Base-by-base conservation (phyloP, 495 filamentous ascomycete genomes). In the Gamarada debralockiae region DNA sequence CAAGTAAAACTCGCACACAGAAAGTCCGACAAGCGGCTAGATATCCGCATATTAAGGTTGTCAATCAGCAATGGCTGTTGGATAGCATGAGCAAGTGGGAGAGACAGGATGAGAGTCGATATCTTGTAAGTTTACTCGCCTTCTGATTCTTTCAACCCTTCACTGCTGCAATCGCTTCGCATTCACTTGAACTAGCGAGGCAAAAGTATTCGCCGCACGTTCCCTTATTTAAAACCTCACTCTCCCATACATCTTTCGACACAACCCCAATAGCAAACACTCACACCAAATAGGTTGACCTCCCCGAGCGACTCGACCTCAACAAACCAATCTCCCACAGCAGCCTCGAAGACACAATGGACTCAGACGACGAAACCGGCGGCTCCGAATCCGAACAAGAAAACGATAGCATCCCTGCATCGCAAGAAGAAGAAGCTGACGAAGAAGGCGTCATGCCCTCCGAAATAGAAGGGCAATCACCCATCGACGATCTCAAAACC, bases 21-120 rank as follows among this genome's bases (percentile, higher is more conserved):
- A 98, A 98, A 67, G 87, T 97, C 37, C 79, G 83, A 22, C 83
- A 88, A 69, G 93, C 93, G 5, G 77, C 82, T 21, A 81, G 81
- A 17, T 79, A 82, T 12, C 80, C 81, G 3, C 60, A 74, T 18
- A 84, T 97, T 68, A 89, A 90, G 64, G 92, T 99, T 44, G 92
- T 99, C 47, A 86, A 81, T 53, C 86, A 86, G 24, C 85, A 88
- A 57, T 99, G 93, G 93, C 79, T 99, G 25, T 72, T 84, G 24
- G 86, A 91, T 51, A 90, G 80, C 27, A 80, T 97, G 49, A 82
- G 78, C 3, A 81, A 81, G 59, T 98, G 92, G 92, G 71, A 73
- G 45, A 83, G 77, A 46, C 70, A 89, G 17, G 80, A 88, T 23
- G 92, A 96, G 65, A 75, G 73, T 3, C 81, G 82, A 0, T 97